Base-by-base conservation (phyloP, 1,284 basidiomycete genomes). In the Psilocybe mexicana region DNA sequence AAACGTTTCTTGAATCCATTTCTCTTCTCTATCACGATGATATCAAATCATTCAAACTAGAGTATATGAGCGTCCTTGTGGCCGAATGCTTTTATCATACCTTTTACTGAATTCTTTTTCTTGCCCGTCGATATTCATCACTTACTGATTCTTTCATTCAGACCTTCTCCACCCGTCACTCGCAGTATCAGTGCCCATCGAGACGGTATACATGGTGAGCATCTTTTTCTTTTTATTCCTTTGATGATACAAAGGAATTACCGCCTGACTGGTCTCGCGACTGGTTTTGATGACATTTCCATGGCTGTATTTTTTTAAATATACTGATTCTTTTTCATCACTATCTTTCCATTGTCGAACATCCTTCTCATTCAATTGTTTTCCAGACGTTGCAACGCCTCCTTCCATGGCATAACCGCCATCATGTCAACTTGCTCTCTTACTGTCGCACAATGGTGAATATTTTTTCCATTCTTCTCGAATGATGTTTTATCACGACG, bases 21-120 rank as follows among this genome's bases (percentile, higher is more conserved):
- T 42, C 36, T 43, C 18, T 18, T 24, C 43, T 55, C 50, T 62
- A 59, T 43, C 49, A 59, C 70, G 85, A 88, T 88, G 88, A 90
- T 73, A 63, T 72, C 67, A 76, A 74, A 76, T 70, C 74, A 80
- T 87, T 88, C 88, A 91, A 91, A 91, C 88, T 91, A 91, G 88
- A 90, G 88, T 91, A 86, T 90, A 78, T 90, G 88, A 91, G 88
- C 75, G 82, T 77, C 72, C 57, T 58, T 57, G 61, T 28, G 72
- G 79, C 80, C 76, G 86, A 67, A 86, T 89, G 88, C 80, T 89
- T 86, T 87, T 64, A 75, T 67, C 65, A 61, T 65, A 65, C 53
- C 63, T 53, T 35, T 56, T 61, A 57, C 61, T 64, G 63, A 55
- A 55, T 33, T 46, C 25, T 42, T 6, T 8, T 51, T 45, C 50